Conservation (phyloP, 2,329 filamentous ascomycete species). For the Nothomitra cinnamomea region DNA sequence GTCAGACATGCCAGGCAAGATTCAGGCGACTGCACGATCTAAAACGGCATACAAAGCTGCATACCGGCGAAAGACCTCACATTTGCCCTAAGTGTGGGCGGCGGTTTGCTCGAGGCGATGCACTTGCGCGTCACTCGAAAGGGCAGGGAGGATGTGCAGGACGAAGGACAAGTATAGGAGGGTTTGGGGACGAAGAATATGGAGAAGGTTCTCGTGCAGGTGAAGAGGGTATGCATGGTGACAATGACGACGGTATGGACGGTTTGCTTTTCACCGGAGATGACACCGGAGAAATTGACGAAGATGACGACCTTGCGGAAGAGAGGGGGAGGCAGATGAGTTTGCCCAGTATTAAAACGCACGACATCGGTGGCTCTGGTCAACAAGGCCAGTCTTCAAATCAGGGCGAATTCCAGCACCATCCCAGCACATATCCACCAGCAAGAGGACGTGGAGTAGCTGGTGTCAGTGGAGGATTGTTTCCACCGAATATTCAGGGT, state of each 20-base stretch:
- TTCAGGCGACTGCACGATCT: constrained; percentile 88
- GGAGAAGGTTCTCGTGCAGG: constrained; percentile 20
- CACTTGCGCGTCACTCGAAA: constrained; percentile 85
- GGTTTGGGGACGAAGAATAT: constrained; percentile 64
- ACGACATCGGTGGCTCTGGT: constrained; percentile 37
- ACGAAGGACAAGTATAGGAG: constrained; percentile 68
- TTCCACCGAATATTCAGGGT: constrained; percentile 43
- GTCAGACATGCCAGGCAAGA: constrained; percentile 79
- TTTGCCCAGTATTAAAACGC: constrained; percentile 60
- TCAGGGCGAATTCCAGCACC: constrained; percentile 31
- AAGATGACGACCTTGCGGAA: constrained; percentile 24
- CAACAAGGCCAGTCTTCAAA: constrained; percentile 25
- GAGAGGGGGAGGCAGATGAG: constrained; percentile 33
- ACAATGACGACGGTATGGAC: constrained; percentile 41
- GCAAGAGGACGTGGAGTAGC: constrained; percentile 18
- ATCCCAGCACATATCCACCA: constrained; percentile 62
- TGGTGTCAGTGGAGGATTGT: constrained; percentile 36
- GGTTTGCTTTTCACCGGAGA: constrained; percentile 38
- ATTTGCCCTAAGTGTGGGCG: constrained; percentile 89
- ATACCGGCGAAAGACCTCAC: constrained; percentile 90
- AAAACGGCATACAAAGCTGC: constrained; percentile 90
- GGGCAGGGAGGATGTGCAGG: constrained; percentile 91
- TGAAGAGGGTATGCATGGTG: constrained; percentile 28
- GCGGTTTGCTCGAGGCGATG: constrained; percentile 89
- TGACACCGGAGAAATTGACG: constrained; percentile 25